phyloP scores from a whole-genome alignment of 2,329 filamentous ascomycete species.

The Bipolaris victoriae region DNA sequence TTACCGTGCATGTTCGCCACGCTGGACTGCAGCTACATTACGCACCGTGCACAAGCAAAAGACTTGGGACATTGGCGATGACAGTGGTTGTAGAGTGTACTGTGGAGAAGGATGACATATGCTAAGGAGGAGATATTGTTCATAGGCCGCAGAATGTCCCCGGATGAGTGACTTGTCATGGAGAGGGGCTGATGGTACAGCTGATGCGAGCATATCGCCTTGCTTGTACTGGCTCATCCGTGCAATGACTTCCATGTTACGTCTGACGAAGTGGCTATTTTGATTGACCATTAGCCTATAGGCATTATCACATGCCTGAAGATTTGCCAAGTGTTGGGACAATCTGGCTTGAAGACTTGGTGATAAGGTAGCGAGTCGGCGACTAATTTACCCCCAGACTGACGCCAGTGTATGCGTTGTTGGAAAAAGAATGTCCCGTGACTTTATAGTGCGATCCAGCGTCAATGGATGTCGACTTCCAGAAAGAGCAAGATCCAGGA shows the following conservation, averaged over 20 bases:
- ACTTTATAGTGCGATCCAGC: background rate
- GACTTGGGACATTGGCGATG: background rate
- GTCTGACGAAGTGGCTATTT: background rate
- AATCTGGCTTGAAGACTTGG: background rate
- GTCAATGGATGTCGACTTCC: background rate
- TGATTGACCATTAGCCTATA: constrained; percentile 1
- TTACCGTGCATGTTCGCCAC: background rate
- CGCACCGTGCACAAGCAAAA: constrained; percentile 1
- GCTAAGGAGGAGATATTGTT: constrained; percentile 1
- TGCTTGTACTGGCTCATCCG: constrained; percentile 3
- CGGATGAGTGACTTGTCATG: background rate
- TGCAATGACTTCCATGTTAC: background rate
- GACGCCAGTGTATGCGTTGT: constrained; percentile 3
- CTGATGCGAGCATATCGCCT: constrained; percentile 1
- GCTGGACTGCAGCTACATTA: constrained; percentile 1
- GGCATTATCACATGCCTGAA: constrained; percentile 5
- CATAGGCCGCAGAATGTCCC: background rate
- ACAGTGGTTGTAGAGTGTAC: background rate
- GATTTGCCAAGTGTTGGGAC: constrained; percentile 7
- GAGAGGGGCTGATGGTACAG: constrained; percentile 11
- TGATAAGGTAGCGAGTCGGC: background rate
- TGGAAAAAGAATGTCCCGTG: constrained; percentile 1
- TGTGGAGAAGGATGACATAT: constrained; percentile 1
- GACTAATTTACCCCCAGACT: background rate
- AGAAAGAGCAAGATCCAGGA: constrained; percentile 6